Evolutionary conservation across 768 basidiomycete species (phyloP).

Genomic region (Udeniomyces megalosporus): DNA sequence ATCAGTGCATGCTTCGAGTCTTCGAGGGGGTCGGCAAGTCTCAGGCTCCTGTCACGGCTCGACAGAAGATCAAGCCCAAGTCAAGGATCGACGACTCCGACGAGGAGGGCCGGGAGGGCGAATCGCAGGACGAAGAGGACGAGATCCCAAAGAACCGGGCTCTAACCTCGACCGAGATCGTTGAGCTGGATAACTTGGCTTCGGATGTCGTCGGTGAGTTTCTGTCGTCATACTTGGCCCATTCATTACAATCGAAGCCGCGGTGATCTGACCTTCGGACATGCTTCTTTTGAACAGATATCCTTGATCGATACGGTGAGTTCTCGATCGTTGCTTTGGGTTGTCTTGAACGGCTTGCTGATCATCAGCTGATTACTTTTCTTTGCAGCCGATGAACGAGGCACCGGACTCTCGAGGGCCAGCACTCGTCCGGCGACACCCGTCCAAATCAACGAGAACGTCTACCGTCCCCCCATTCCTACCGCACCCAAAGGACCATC

Average conservation of each 20-base stretch:
- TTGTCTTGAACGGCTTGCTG: no score
- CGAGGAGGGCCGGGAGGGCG: conserved; percentile 27
- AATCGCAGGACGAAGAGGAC: conserved; percentile 37
- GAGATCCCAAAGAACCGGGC: conserved; percentile 18
- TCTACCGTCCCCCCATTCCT: conserved; percentile 7
- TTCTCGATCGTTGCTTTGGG: no score
- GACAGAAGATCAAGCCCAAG: background rate
- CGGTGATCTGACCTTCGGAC: background rate
- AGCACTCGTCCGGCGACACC: conserved; percentile 2
- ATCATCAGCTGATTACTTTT: no score
- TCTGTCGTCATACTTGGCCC: conserved; percentile 40
- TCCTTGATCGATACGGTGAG: background rate
- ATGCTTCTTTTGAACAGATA: background rate
- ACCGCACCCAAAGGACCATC: background rate
- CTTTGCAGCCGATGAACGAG: no score
- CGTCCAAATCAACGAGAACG: background rate
- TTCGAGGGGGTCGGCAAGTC: conserved; percentile 59
- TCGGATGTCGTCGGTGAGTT: conserved; percentile 57
- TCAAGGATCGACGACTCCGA: conserved; percentile 16
- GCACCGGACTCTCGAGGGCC: conserved; percentile 3
- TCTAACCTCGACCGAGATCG: conserved; percentile 51
- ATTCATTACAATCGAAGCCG: background rate
- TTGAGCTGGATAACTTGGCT: conserved; percentile 58
- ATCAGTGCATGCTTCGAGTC: conserved; percentile 70
- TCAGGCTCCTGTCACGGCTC: conserved; percentile 4